Percentiles rank a stretch among this genome's conserved stretches.
phyloP scores from a whole-genome alignment of 192 early-diverging fungal species.

The Umbelopsis vinacea region DNA sequence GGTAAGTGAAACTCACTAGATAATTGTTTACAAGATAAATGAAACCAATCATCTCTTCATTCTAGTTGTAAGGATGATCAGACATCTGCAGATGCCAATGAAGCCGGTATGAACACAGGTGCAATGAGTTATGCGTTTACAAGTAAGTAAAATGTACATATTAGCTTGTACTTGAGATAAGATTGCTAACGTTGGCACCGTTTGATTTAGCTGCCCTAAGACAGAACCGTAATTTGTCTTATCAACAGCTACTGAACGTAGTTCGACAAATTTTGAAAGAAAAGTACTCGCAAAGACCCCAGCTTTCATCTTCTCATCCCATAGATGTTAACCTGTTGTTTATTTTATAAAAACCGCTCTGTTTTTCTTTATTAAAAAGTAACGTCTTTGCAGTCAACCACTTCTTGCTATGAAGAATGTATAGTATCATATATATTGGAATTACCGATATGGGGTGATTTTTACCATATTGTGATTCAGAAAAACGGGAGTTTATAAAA shows the following conservation, averaged over 20 bases:
- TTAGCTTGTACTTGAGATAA: not conserved
- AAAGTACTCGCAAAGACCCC: constrained; percentile 80
- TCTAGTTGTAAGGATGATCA: constrained; percentile 77
- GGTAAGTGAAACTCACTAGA: constrained; percentile 43
- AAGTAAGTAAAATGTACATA: constrained; percentile 37
- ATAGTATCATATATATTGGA: no score
- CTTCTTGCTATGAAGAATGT: no score
- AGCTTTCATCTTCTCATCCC: constrained; percentile 66
- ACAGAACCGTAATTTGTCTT: constrained; percentile 63
- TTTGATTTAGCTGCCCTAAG: constrained; percentile 44
- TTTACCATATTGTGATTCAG: no score
- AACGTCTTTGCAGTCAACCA: not conserved
- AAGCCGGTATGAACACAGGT: constrained; percentile 64
- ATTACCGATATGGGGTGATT: no score
- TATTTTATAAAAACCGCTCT: constrained; percentile 14
- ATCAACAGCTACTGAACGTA: constrained; percentile 70
- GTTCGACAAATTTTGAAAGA: constrained; percentile 66
- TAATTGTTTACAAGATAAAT: not conserved
- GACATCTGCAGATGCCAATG: constrained; percentile 80
- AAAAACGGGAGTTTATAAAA: no score
- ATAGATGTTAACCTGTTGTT: constrained; percentile 52
- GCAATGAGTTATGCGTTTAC: constrained; percentile 81
- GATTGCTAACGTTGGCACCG: not conserved
- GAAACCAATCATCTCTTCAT: not conserved
- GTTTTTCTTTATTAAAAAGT: not conserved